Evolutionary conservation across 257 asterid species (phyloP).

Genomic region (Fraxinus anomala): DNA sequence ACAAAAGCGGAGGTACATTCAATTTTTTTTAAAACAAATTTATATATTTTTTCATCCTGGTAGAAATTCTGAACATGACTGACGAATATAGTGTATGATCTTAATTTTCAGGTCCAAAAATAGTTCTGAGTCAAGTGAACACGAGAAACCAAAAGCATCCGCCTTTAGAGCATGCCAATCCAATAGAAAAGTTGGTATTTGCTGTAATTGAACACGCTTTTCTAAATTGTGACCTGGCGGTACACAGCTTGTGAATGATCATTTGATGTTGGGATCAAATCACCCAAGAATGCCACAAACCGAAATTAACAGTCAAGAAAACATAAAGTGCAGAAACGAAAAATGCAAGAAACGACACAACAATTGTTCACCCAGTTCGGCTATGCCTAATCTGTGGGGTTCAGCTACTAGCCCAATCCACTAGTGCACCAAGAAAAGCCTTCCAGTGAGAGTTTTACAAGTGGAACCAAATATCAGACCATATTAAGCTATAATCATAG

Average conservation of each 20-base stretch:
- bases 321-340: too few relatives aligned
- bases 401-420: too few relatives aligned
- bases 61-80: conserved; percentile 6
- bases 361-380: too few relatives aligned
- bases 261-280: too few relatives aligned
- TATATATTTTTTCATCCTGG: not conserved
- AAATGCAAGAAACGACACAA: too few relatives aligned
- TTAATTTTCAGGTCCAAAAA: conserved; percentile 55
- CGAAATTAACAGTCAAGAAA: too few relatives aligned
- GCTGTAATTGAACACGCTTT: not conserved
- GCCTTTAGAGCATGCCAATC: conserved; percentile 41
- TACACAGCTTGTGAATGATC: not conserved
- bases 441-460: too few relatives aligned
- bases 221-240: not conserved
- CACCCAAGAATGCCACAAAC: too few relatives aligned
- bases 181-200: conserved; percentile 67
- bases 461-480: too few relatives aligned
- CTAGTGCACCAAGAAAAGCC: too few relatives aligned
- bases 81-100: not conserved
- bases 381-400: too few relatives aligned
- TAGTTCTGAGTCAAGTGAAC: conserved; percentile 48
- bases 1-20: conserved; percentile 53
- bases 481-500: too few relatives aligned
- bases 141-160: conserved; percentile 36
- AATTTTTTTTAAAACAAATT: not conserved